These are phyloP conservation scores for Cydonia oblonga DNA, from an alignment of 331 rosid genomes.

Conservation along the genomic window DNA sequence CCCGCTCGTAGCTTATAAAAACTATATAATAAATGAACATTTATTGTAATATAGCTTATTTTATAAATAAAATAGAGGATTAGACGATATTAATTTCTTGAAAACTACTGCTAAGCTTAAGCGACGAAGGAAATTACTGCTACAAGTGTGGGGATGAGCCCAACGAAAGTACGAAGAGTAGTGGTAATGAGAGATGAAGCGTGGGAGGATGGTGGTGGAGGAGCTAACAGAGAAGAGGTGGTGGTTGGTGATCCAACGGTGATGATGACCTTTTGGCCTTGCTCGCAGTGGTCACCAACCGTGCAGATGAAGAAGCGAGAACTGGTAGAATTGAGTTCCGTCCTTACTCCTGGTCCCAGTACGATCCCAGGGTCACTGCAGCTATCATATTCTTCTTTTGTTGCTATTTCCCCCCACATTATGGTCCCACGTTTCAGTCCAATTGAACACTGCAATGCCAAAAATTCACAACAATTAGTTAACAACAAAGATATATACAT, in stretches of 20 bases:
- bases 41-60: background rate
- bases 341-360: background rate
- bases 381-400: conserved; percentile 1
- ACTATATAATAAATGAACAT: background rate
- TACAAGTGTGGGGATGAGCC: background rate
- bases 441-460: conserved; percentile 8
- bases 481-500: no score
- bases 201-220: background rate
- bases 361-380: background rate
- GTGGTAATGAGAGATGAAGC: background rate
- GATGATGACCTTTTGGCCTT: conserved; percentile 26
- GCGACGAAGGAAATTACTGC: background rate
- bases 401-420: background rate
- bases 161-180: background rate
- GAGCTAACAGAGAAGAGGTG: background rate
- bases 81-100: background rate
- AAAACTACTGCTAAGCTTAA: background rate
- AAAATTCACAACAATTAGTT: background rate
- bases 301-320: conserved; percentile 27
- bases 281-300: conserved; percentile 15
- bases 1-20: no score
- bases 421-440: background rate
- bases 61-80: background rate
- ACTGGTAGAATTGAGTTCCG: background rate
- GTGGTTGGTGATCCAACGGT: background rate